Conservation (phyloP, 176 grass and related monocot genomes). For the Ensete glaucum region DNA sequence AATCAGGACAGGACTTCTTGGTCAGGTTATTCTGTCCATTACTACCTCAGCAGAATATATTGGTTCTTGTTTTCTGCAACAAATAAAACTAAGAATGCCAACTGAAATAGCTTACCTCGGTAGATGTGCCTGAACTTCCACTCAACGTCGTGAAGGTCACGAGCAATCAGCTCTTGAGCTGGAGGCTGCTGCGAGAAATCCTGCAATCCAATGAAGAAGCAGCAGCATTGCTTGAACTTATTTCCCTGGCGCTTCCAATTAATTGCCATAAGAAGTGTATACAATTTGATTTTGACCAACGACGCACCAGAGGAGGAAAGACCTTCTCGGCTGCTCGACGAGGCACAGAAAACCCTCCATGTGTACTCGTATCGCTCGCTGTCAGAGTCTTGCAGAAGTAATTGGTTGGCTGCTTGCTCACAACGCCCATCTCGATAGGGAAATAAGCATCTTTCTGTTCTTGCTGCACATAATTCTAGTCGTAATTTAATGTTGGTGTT, state of each 20-base stretch:
- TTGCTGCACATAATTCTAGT: background rate
- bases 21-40: too few relatives aligned
- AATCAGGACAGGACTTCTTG: too few relatives aligned
- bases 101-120: background rate
- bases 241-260: background rate
- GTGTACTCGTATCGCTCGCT: conserved; percentile 2
- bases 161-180: conserved; percentile 5
- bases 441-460: conserved; percentile 1
- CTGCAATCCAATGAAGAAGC: background rate
- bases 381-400: conserved; percentile 15
- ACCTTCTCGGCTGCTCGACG: conserved; percentile 14
- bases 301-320: conserved; percentile 8
- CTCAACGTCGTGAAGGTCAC: conserved; percentile 10
- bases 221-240: background rate
- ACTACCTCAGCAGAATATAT: too few relatives aligned
- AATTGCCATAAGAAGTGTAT: background rate
- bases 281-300: background rate
- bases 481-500: background rate
- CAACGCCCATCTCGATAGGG: conserved; percentile 1
- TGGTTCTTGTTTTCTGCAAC: background rate
- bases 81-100: background rate
- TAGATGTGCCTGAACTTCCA: conserved; percentile 10
- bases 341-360: conserved; percentile 13
- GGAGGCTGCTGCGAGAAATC: conserved; percentile 13
- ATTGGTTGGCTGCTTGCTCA: conserved; percentile 6